Evolutionary conservation across 169 alveolate genomes (phyloP).

Genomic region (Cryptosporidium viatorum): DNA sequence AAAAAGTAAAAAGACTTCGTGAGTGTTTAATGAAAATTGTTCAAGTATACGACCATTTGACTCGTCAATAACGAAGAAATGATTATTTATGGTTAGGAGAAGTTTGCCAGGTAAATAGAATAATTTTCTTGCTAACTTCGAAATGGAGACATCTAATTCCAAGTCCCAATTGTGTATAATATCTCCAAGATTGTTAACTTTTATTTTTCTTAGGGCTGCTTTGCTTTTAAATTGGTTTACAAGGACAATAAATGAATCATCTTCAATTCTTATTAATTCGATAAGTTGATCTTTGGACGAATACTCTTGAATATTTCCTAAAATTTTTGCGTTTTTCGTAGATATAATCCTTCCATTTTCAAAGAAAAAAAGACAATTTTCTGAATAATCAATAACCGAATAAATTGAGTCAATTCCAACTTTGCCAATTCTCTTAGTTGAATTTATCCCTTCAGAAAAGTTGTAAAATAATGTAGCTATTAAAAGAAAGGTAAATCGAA

Average conservation of each 20-base stretch:
- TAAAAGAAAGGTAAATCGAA: not conserved
- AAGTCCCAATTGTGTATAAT: slow-evolving; percentile 12
- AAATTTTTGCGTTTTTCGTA: not conserved
- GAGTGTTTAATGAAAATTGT: not conserved
- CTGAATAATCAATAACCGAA: slow-evolving; percentile 19
- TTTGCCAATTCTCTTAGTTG: not conserved
- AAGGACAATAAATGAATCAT: slow-evolving; percentile 9
- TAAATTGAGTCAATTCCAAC: slow-evolving; percentile 42
- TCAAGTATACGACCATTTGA: slow-evolving; percentile 10
- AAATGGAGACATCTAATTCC: not conserved
- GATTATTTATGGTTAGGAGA: not conserved
- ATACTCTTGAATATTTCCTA: slow-evolving; percentile 32
- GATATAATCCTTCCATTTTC: slow-evolving; percentile 54
- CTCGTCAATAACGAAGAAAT: slow-evolving; percentile 4
- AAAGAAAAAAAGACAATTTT: slow-evolving; percentile 3
- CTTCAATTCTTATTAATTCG: not conserved
- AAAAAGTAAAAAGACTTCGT: not conserved
- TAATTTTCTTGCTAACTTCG: not conserved
- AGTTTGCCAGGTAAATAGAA: not conserved
- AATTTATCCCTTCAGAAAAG: not conserved
- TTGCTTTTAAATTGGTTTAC: not conserved
- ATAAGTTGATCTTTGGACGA: slow-evolving; percentile 21
- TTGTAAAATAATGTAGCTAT: not conserved
- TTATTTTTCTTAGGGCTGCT: slow-evolving; percentile 6
- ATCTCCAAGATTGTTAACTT: not conserved